phyloP scores from a whole-genome alignment of 2,329 filamentous ascomycete genomes.

The Hysterium pulicare region DNA sequence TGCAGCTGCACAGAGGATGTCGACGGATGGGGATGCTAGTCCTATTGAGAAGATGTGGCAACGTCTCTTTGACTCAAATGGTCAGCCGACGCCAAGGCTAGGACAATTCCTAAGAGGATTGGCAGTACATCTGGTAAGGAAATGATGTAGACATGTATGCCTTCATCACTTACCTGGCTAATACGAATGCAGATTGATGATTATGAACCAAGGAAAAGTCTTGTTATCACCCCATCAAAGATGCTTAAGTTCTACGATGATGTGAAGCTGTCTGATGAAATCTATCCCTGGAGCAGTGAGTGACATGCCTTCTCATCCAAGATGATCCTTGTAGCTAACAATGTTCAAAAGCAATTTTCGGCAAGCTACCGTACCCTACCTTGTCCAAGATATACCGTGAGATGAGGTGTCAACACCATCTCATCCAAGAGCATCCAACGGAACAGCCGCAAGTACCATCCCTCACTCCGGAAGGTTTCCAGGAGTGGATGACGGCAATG shows the following conservation, averaged over 20 bases:
- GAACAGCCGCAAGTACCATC: slow-evolving; percentile 44
- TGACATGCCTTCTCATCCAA: slow-evolving; percentile 4
- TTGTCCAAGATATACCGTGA: slow-evolving; percentile 47
- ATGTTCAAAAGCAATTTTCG: slow-evolving; percentile 38
- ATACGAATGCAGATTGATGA: slow-evolving; percentile 65
- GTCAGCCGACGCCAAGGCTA: slow-evolving; percentile 64
- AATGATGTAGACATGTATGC: neutral
- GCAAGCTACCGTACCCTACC: slow-evolving; percentile 37
- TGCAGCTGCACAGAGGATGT: slow-evolving; percentile 23
- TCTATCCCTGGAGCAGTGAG: slow-evolving; percentile 66
- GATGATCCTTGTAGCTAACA: neutral
- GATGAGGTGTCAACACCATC: slow-evolving; percentile 47
- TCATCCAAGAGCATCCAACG: slow-evolving; percentile 43
- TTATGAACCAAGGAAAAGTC: slow-evolving; percentile 61
- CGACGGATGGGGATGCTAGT: slow-evolving; percentile 33
- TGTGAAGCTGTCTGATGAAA: slow-evolving; percentile 62
- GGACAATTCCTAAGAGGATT: slow-evolving; percentile 70
- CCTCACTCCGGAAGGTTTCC: slow-evolving; percentile 47
- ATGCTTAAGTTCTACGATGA: slow-evolving; percentile 70
- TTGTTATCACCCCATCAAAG: slow-evolving; percentile 74
- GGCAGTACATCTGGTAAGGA: slow-evolving; percentile 66
- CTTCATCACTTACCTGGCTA: slow-evolving; percentile 8
- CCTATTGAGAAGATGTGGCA: slow-evolving; percentile 70
- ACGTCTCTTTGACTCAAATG: slow-evolving; percentile 65
- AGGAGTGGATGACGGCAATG: slow-evolving; percentile 66